phyloP scores from a whole-genome alignment of 208 protist species.

The Angomonas deanei region DNA sequence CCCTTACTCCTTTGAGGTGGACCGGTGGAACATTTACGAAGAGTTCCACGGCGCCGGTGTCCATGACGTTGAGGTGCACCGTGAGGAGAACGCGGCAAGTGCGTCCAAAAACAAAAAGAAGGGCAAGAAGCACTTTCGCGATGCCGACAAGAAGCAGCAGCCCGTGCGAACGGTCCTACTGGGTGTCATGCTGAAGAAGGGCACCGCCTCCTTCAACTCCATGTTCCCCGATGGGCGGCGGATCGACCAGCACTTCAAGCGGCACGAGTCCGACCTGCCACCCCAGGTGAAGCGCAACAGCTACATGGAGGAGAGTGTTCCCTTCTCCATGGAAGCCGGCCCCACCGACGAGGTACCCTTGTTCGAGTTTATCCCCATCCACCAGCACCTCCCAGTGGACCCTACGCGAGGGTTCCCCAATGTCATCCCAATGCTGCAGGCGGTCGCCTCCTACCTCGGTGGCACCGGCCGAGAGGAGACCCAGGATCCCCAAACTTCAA shows the following conservation, averaged over 20 bases:
- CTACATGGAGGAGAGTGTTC: conserved; percentile 2
- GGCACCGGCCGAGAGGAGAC: neutral
- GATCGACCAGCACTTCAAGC: conserved; percentile 28
- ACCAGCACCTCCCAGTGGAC: conserved; percentile 50
- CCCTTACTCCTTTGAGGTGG: conserved; percentile 58
- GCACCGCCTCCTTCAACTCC: conserved; percentile 25
- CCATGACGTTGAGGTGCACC: conserved; percentile 12
- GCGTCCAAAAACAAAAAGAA: conserved; percentile 6
- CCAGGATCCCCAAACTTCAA: neutral
- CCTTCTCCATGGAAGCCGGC: conserved; percentile 13
- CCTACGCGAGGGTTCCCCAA: conserved; percentile 23
- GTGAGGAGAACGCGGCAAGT: conserved; percentile 12
- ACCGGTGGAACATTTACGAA: conserved; percentile 56
- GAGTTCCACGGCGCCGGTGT: conserved; percentile 14
- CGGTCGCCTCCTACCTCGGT: conserved; percentile 15
- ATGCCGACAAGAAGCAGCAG: conserved; percentile 19
- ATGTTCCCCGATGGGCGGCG: conserved; percentile 35
- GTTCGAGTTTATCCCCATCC: conserved; percentile 51
- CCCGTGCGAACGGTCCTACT: conserved; percentile 50
- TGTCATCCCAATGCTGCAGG: conserved; percentile 55
- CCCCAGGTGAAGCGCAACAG: conserved; percentile 1
- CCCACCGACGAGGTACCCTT: conserved; percentile 29
- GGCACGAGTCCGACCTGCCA: conserved; percentile 7
- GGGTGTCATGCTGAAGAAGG: conserved; percentile 41
- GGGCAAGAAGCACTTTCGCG: conserved; percentile 9